These are phyloP conservation scores for Geotrichum ghanense DNA, from an alignment of 805 yeast genomes.

Conservation along the genomic window DNA sequence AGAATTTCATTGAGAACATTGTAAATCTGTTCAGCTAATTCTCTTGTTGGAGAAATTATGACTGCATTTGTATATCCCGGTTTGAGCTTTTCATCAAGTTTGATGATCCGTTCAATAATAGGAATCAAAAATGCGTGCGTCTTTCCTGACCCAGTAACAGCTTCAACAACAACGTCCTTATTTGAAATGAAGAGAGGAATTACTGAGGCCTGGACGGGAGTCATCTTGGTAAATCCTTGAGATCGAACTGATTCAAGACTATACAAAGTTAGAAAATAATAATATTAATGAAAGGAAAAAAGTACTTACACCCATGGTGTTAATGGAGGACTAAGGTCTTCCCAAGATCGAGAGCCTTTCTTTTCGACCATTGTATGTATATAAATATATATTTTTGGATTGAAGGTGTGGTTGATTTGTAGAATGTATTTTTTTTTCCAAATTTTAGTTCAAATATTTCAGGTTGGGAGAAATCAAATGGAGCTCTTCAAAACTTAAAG, in stretches of 20 bases:
- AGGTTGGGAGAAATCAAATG: not conserved
- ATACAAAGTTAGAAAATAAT: not conserved
- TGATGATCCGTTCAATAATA: constrained; percentile 52
- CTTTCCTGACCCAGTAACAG: constrained; percentile 98
- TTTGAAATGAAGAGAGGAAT: constrained; percentile 74
- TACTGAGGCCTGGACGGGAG: constrained; percentile 94
- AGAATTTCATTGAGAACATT: constrained; percentile 52
- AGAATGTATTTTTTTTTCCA: constrained; percentile 3
- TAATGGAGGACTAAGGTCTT: constrained; percentile 37
- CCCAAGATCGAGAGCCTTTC: constrained; percentile 48
- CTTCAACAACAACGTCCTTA: constrained; percentile 94
- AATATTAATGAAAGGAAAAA: not conserved
- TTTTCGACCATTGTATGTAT: constrained; percentile 4
- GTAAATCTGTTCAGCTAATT: constrained; percentile 43
- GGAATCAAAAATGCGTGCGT: constrained; percentile 88
- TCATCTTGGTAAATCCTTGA: constrained; percentile 70
- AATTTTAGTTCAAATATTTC: constrained; percentile 4
- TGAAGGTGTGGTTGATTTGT: not conserved
- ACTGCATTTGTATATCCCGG: constrained; percentile 64
- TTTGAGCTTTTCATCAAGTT: constrained; percentile 24
- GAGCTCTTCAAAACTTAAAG: not conserved
- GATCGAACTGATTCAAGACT: constrained; percentile 51
- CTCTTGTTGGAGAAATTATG: constrained; percentile 60
- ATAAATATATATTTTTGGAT: not conserved
- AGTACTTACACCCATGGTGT: constrained; percentile 51